Conservation (phyloP, 768 basidiomycete species). For the Tricholoma flavovirens region DNA sequence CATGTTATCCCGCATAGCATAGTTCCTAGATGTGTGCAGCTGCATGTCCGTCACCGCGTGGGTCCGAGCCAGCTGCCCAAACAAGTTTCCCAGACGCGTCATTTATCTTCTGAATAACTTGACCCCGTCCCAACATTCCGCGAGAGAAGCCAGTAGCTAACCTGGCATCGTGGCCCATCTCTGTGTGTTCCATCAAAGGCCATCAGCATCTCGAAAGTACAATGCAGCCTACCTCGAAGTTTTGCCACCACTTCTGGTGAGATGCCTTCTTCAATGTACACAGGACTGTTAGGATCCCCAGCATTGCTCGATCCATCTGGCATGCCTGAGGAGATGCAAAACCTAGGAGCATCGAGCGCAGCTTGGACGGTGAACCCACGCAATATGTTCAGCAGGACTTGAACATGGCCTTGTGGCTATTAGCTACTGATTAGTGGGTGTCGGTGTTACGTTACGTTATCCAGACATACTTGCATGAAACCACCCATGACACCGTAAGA, state of each 20-base stretch:
- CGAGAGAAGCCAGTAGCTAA: constrained; percentile 54
- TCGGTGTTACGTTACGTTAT: neutral
- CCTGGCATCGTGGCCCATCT: constrained; percentile 86
- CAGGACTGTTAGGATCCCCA: constrained; percentile 73
- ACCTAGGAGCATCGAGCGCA: constrained; percentile 90
- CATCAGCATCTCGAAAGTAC: neutral
- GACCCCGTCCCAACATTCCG: constrained; percentile 73
- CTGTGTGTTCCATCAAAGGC: constrained; percentile 31
- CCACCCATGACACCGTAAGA: constrained; percentile 92
- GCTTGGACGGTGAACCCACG: constrained; percentile 85
- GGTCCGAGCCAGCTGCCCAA: constrained; percentile 95
- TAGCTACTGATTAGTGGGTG: neutral
- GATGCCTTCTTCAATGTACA: constrained; percentile 88
- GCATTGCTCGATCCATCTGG: constrained; percentile 54
- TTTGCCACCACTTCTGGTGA: constrained; percentile 52
- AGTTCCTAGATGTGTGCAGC: constrained; percentile 59
- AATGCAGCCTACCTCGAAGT: constrained; percentile 51
- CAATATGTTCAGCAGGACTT: constrained; percentile 87
- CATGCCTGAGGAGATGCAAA: constrained; percentile 87
- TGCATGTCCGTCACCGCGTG: constrained; percentile 84
- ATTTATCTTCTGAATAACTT: constrained; percentile 80
- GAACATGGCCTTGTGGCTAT: constrained; percentile 93
- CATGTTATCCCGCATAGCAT: constrained; percentile 24
- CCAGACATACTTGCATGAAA: constrained; percentile 65
- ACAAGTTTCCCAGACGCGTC: constrained; percentile 65